Base-by-base conservation (phyloP, 345 rosid genomes). In the Populus euphratica region DNA sequence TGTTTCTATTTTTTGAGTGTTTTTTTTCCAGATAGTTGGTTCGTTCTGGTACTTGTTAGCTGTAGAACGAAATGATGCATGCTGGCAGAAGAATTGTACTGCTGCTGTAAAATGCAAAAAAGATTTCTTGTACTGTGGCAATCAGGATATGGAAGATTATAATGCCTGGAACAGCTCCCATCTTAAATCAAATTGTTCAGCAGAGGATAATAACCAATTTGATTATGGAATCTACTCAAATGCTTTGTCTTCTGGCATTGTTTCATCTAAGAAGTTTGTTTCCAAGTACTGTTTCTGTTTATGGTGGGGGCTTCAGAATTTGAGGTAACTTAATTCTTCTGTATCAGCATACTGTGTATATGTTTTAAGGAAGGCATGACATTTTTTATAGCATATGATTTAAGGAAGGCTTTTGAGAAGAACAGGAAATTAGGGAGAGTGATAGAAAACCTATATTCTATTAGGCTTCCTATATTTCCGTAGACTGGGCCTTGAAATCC, bases 231-330 rank as follows among this genome's bases (percentile, higher is more conserved):
- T 96, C 80, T 96, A 69, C 78, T 35, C 72, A 25, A 81, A 86
- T 17, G 98, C 96, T n/a, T 72, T 96, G 70, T 80, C 94, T 33
- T 93, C 97, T 65, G 90, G 85, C 8, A 81, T 93, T 78, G 92
- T 90, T 74, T 86, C 97, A n/a, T 91, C 97, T 25, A 82, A 79
- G 77, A 86, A 89, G n/a, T 95, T 95, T 81, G 73, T 93, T 43
- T 77, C 98, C 0, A 96, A 95, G 64, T 96, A 86, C 79, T 91
- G 89, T 80, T 96, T 88, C 76, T 96, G 97, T 82, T 87, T 93
- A 72, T 96, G 99, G 99, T 96, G 98, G 99, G 99, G 99, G n/a
- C 91, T 96, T 68, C 98, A 93, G 86, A 96, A 96, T 85, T 86
- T 96, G 79, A 95, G 99, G 99, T 95, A 76, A 72, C 7, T 16